These are phyloP conservation scores for Furcasterigmium furcatum DNA, from an alignment of 2,329 filamentous ascomycete species.

Conservation along the genomic window DNA sequence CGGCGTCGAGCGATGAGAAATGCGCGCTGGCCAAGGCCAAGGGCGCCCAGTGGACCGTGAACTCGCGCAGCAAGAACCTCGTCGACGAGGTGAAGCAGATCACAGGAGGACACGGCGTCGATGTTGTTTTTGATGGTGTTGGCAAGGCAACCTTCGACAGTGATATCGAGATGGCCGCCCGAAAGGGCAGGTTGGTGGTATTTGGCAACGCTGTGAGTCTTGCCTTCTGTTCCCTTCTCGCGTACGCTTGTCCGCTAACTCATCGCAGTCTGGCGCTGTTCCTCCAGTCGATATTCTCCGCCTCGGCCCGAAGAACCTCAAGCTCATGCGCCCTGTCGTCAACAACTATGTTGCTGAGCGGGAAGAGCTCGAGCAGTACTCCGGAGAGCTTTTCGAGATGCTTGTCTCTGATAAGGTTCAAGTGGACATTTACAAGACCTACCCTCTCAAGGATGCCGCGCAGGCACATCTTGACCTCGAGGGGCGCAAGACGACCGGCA, in stretches of 20 bases:
- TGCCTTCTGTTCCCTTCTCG: not conserved
- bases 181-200: constrained; percentile 74
- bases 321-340: constrained; percentile 71
- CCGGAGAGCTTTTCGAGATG: constrained; percentile 69
- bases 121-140: constrained; percentile 82
- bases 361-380: constrained; percentile 69
- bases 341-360: constrained; percentile 67
- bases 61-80: constrained; percentile 60
- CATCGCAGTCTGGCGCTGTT: constrained; percentile 61
- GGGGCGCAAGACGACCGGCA: constrained; percentile 78
- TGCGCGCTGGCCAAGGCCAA: constrained; percentile 63
- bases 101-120: constrained; percentile 69
- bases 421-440: constrained; percentile 71
- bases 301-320: constrained; percentile 71
- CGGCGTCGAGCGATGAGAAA: constrained; percentile 72
- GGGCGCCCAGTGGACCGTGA: constrained; percentile 70
- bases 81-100: constrained; percentile 61
- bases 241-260: not conserved
- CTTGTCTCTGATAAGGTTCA: constrained; percentile 68
- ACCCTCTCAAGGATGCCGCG: constrained; percentile 69
- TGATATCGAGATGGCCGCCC: constrained; percentile 68
- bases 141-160: constrained; percentile 82
- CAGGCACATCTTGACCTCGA: constrained; percentile 77
- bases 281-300: constrained; percentile 58
- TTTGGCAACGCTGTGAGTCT: constrained; percentile 76